Evolutionary conservation across 2,329 filamentous ascomycete genomes (phyloP), one percentile per base, ranked within the genome.

Genomic region (Apiospora pterosperma): DNA sequence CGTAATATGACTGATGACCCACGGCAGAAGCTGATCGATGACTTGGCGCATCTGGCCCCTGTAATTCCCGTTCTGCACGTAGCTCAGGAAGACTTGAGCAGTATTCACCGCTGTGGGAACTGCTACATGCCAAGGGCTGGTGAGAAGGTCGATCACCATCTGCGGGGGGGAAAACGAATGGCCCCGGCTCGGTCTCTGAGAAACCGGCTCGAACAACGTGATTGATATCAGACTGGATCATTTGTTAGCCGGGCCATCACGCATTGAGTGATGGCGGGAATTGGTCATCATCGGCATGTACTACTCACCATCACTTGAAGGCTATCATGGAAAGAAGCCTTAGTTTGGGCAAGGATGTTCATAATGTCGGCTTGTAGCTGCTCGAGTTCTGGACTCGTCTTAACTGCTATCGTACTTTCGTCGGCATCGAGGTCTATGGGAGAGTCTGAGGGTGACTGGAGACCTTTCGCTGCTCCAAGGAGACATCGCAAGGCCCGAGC

Each of bases 141-240:
- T 81, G 59, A 96, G 82, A 73, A 91, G 90, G 48, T 87, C 82
- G 12, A 88, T 86, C n/a, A 92, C 86, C 67, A 88, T 82, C 0
- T 83, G 79, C 0, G 90, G 82, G 3, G n/a, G 89, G 84, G 66
- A 96, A 87, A 10, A 94, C 91, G 70, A 96, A 95, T 0, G 92
- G 90, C 0, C 92, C 92, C 3, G 90, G 86, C 31, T 88, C 85
- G 0, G 83, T 85, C 75, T 96, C 92, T 1, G 89, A 89, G 71
- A 94, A 94, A 0, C 92, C 92, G 23, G 88, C 85, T 44, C 89
- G 87, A 61, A 95, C 82, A 59, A 94, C 86, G 64, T 83, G 84
- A 76, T 92, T 96, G 38, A 90, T 87, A 4, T 87, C 83, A 71
- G 94, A 91, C 62, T 62, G 52, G 3, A 42, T 5, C 31, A 10